Base-by-base conservation (phyloP, 139 green algal genomes). In the Ulvella scutata region DNA sequence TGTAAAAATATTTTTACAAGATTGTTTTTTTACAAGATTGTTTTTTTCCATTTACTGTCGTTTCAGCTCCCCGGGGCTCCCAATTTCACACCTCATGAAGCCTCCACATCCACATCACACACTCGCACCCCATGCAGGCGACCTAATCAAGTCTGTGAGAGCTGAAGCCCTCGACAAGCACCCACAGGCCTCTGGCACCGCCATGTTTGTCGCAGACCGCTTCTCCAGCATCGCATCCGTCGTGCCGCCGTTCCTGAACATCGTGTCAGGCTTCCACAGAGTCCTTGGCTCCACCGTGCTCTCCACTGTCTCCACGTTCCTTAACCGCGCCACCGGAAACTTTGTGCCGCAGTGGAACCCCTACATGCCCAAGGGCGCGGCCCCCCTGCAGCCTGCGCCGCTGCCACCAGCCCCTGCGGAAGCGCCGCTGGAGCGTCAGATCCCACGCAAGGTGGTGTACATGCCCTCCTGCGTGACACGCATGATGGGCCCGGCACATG, bases 291-390 rank as follows among this genome's bases (percentile, higher is more conserved):
- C 88, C n/a, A 81, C 77, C 31, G 83, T 88, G 17, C 82, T 94
- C 39, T 78, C 91, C 77, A 77, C 76, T 38, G 86, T 95, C 74
- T 89, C 79, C 76, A 60, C 38, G 20, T 84, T 78, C 61, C 83
- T 96, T 34, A 96, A 97, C 87, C 75, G 72, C 43, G 79, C 40
- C n/a, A 76, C 74, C 23, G 85, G 81, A 37, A 81, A 93, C 82
- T 61, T 90, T 4, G 77, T 98, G 29, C 93, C 93, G 0, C 84
- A 88, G 26, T 98, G 93, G 92, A 98, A 96, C 89, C 87, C 87
- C 4, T 96, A 96, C 88, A 93, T 98, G 89, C 93, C 93, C 73
- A 92, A 87, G 84, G 91, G 88, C 4, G 87, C 83, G 0, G 44
- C 82, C 26, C 79, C 80, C 33, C 73, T 92, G 26, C 84, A 85